phyloP scores from a whole-genome alignment of 768 basidiomycete genomes.

The Pulveroboletus sp. region DNA sequence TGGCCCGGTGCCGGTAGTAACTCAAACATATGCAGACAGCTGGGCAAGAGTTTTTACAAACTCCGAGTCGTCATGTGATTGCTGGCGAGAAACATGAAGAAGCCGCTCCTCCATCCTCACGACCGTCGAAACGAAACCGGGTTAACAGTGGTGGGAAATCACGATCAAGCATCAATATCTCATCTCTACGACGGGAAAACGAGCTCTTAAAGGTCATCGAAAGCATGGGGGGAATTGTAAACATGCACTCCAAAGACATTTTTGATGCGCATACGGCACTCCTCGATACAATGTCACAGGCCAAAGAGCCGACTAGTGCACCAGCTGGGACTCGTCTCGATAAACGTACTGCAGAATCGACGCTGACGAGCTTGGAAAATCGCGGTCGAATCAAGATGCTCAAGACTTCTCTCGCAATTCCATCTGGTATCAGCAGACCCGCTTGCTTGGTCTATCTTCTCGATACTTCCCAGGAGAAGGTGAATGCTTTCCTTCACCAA shows the following conservation, averaged over 20 bases:
- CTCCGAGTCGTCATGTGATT: not conserved
- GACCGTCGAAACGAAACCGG: slow-evolving; percentile 24
- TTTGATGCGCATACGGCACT: slow-evolving; percentile 63
- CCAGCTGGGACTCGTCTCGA: slow-evolving; percentile 68
- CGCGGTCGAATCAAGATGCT: slow-evolving; percentile 69
- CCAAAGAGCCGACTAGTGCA: slow-evolving; percentile 69
- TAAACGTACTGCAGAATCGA: slow-evolving; percentile 64
- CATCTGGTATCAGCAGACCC: slow-evolving; percentile 57
- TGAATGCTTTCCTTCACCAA: slow-evolving; percentile 59
- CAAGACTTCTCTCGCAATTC: slow-evolving; percentile 58
- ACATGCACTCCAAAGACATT: slow-evolving; percentile 66
- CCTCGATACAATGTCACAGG: slow-evolving; percentile 52
- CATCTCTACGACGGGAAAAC: slow-evolving; percentile 76
- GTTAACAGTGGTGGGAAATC: slow-evolving; percentile 8
- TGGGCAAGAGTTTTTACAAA: not conserved
- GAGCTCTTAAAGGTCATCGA: slow-evolving; percentile 71
- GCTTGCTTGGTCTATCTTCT: slow-evolving; percentile 68
- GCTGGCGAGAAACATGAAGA: slow-evolving; percentile 16
- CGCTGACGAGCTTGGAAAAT: slow-evolving; percentile 59
- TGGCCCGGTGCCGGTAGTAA: not conserved
- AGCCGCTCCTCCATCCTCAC: slow-evolving; percentile 2
- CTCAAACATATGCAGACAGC: not conserved
- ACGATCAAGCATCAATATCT: slow-evolving; percentile 60
- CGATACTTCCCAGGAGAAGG: slow-evolving; percentile 45
- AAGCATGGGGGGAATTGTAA: slow-evolving; percentile 63